Conservation (phyloP, 305 asterid species). For the Rubia tinctorum region DNA sequence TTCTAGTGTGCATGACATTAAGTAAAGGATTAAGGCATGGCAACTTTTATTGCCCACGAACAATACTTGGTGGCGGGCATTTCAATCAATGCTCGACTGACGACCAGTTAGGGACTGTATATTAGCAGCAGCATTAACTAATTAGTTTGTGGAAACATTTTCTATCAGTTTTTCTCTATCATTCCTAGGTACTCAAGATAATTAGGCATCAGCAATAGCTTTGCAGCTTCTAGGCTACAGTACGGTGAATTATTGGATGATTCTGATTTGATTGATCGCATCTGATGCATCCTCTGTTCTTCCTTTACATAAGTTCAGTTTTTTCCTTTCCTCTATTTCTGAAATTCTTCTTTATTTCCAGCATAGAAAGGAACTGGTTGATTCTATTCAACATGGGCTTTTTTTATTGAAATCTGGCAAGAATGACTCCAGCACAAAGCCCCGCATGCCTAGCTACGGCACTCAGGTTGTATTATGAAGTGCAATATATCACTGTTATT, state of each 20-base stretch:
- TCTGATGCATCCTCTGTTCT: background rate
- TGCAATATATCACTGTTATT: slow-evolving; percentile 11
- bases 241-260: background rate
- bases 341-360: slow-evolving; percentile 31
- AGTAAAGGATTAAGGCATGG: background rate
- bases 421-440: slow-evolving; percentile 53
- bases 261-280: background rate
- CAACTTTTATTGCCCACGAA: background rate
- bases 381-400: slow-evolving; percentile 75
- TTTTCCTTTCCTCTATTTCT: slow-evolving; percentile 16
- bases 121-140: background rate
- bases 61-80: background rate
- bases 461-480: slow-evolving; percentile 64
- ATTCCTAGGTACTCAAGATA: background rate
- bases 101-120: background rate
- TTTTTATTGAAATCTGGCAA: slow-evolving; percentile 78
- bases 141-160: background rate
- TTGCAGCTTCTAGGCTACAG: background rate
- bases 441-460: slow-evolving; percentile 88
- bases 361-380: slow-evolving; percentile 91
- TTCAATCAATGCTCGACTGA: background rate
- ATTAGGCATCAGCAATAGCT: background rate
- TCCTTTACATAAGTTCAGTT: background rate
- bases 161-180: background rate
- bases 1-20: background rate